Percentiles rank a stretch among this genome's conserved stretches.
These are phyloP conservation scores for Zygoascus sp. DNA, from an alignment of 1,139 yeast genomes.

Conservation along the genomic window DNA sequence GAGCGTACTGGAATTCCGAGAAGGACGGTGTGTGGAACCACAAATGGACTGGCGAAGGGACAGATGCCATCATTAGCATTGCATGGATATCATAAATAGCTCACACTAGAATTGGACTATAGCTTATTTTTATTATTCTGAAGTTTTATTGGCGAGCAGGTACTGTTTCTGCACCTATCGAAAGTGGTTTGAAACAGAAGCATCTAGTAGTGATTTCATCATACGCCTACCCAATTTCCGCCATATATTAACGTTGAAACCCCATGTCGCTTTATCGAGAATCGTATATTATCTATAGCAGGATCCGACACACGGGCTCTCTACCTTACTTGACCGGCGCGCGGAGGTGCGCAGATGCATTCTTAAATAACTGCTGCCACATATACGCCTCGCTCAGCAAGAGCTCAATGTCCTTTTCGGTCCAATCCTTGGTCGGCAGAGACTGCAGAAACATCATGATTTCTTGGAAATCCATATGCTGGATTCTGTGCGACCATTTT, in stretches of 20 bases:
- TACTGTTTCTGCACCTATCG: too few species aligned
- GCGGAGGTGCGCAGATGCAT: slow-evolving; percentile 54
- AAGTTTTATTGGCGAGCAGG: too few species aligned
- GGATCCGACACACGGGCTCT: too few species aligned
- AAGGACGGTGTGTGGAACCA: slow-evolving; percentile 36
- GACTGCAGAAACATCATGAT: slow-evolving; percentile 84
- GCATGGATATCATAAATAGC: slow-evolving; percentile 29
- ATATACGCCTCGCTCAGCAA: slow-evolving; percentile 92
- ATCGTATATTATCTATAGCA: too few species aligned
- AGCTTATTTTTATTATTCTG: too few species aligned
- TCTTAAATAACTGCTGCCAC: slow-evolving; percentile 90
- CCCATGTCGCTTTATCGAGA: too few species aligned
- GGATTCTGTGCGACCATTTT: slow-evolving; percentile 73
- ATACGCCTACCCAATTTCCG: too few species aligned
- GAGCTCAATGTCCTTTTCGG: slow-evolving; percentile 83
- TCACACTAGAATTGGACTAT: neutral
- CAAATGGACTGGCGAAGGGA: slow-evolving; percentile 23
- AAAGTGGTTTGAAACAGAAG: too few species aligned
- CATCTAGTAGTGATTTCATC: too few species aligned
- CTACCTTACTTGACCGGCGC: too few species aligned
- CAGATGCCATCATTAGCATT: slow-evolving; percentile 29
- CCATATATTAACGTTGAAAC: too few species aligned
- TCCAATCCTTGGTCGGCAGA: slow-evolving; percentile 84
- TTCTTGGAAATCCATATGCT: slow-evolving; percentile 91
- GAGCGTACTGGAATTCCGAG: slow-evolving; percentile 34